A percentile compares a stretch with the other conserved stretches of the same genome.
Conservation (phyloP, 1,284 basidiomycete genomes). For the Fomitopsis betulina region DNA sequence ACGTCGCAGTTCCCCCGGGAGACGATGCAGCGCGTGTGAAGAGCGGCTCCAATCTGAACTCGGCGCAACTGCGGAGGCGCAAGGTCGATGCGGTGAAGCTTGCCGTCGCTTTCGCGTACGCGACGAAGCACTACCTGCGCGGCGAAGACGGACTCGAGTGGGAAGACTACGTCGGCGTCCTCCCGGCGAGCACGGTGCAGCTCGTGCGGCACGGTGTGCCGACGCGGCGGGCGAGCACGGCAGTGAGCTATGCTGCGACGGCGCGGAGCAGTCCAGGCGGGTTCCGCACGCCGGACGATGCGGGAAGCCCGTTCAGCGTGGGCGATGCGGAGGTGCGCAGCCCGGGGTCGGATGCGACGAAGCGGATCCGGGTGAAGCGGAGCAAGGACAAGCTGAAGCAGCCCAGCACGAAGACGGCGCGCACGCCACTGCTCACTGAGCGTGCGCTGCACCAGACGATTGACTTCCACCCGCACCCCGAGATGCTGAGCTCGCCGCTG, state of each 20-base stretch:
- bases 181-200: slow-evolving; percentile 56
- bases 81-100: slow-evolving; percentile 74
- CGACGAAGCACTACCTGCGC: slow-evolving; percentile 76
- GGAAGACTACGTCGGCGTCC: slow-evolving; percentile 58
- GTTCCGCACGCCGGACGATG: slow-evolving; percentile 17
- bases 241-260: slow-evolving; percentile 36
- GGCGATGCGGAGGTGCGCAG: slow-evolving; percentile 22
- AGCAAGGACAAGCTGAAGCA: slow-evolving; percentile 47
- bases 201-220: slow-evolving; percentile 16
- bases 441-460: slow-evolving; percentile 46
- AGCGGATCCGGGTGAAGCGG: slow-evolving; percentile 59
- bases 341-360: slow-evolving; percentile 55
- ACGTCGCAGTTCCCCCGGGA: slow-evolving; percentile 60
- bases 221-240: slow-evolving; percentile 31
- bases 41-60: slow-evolving; percentile 41
- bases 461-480: slow-evolving; percentile 54
- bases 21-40: slow-evolving; percentile 48
- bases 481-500: slow-evolving; percentile 58
- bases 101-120: slow-evolving; percentile 61
- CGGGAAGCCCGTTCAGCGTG: not conserved
- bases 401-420: slow-evolving; percentile 25
- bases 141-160: slow-evolving; percentile 69
- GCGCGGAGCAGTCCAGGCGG: slow-evolving; percentile 16
- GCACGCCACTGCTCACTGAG: slow-evolving; percentile 55
- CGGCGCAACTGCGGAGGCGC: slow-evolving; percentile 54